Evolutionary conservation across 208 protist species (phyloP).

Genomic region (Wallacemonas rigidus): DNA sequence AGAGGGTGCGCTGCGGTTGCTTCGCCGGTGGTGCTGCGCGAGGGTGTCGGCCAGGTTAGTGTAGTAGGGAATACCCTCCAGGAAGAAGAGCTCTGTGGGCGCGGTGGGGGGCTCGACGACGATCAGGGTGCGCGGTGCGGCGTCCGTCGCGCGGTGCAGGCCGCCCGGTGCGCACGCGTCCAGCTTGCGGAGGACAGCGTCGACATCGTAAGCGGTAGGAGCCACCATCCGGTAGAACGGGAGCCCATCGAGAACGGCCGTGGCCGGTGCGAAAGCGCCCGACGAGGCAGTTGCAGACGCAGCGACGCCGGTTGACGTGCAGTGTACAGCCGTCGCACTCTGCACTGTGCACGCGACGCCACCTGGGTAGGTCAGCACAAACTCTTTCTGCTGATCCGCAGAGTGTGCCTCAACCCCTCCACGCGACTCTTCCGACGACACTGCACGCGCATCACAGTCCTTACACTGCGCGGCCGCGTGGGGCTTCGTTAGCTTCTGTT

Average conservation of each 20-base stretch:
- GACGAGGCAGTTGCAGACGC: not conserved
- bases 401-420: no score
- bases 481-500: not conserved
- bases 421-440: no score
- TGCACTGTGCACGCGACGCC: conserved; percentile 15
- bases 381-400: not conserved
- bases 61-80: conserved; percentile 71
- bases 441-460: no score
- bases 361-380: conserved; percentile 16
- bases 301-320: no score
- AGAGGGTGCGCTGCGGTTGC: conserved; percentile 19
- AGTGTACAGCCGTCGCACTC: not conserved
- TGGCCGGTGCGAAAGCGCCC: not conserved
- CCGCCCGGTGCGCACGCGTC: conserved; percentile 25
- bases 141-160: conserved; percentile 1
- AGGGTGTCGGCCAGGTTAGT: conserved; percentile 30
- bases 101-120: conserved; percentile 67
- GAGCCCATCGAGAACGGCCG: conserved; percentile 1
- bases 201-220: conserved; percentile 51
- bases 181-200: conserved; percentile 35
- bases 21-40: conserved; percentile 29
- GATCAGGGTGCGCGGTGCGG: conserved; percentile 37
- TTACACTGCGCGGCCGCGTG: not conserved
- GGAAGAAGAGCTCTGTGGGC: conserved; percentile 54
- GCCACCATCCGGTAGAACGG: conserved; percentile 21